A percentile compares a stretch with the other conserved stretches of the same genome.
phyloP scores from a whole-genome alignment of 306 rosid species.

The Bauhinia variegata region DNA sequence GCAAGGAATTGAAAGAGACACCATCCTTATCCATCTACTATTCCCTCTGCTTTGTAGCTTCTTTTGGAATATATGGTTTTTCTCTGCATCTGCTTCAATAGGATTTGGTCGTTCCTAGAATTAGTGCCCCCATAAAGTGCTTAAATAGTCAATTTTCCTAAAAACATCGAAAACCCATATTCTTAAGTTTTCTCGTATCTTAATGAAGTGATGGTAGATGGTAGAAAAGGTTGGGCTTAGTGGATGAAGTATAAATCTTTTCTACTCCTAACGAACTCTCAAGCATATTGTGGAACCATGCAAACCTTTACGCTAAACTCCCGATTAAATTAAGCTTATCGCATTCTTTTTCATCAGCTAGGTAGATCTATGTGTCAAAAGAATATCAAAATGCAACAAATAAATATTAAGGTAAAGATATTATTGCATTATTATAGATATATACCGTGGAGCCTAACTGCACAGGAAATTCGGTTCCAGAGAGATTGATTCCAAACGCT shows the following conservation, averaged over 20 bases:
- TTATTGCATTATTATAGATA: constrained; percentile 7
- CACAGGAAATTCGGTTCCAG: constrained; percentile 26
- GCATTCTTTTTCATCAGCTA: constrained; percentile 1
- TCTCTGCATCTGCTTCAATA: constrained; percentile 3
- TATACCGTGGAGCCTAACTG: constrained; percentile 16
- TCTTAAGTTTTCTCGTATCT: constrained; percentile 19
- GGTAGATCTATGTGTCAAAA: background rate
- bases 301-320: constrained; percentile 35
- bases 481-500: constrained; percentile 32
- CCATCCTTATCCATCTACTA: constrained; percentile 49
- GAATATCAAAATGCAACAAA: background rate
- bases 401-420: constrained; percentile 15
- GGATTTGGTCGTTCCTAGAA: constrained; percentile 13
- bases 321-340: constrained; percentile 6
- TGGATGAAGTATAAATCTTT: constrained; percentile 48
- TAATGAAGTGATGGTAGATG: constrained; percentile 25
- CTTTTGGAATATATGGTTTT: constrained; percentile 30
- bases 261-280: constrained; percentile 7
- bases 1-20: constrained; percentile 34
- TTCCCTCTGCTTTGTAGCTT: constrained; percentile 17
- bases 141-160: constrained; percentile 26
- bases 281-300: constrained; percentile 20
- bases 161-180: constrained; percentile 15
- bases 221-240: constrained; percentile 16
- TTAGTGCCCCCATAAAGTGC: constrained; percentile 34